Percentiles rank a stretch among this genome's conserved stretches.
Evolutionary conservation across 1,284 basidiomycete species (phyloP).

Genomic region (Leccinum solheimii): DNA sequence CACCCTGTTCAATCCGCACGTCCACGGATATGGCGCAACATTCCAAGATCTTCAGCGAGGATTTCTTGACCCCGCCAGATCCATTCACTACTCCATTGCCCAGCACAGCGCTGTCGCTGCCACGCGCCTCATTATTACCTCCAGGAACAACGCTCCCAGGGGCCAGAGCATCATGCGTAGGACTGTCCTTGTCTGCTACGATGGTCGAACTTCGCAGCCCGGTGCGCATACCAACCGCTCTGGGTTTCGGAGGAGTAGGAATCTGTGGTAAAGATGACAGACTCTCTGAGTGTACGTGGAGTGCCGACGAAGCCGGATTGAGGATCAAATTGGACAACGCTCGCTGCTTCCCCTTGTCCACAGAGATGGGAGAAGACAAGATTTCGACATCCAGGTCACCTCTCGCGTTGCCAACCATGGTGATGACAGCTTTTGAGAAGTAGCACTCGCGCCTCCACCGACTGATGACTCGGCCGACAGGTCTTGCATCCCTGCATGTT

Average conservation of each 20-base stretch:
- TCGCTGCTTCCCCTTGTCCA: conserved; percentile 28
- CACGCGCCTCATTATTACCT: conserved; percentile 3
- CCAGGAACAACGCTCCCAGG: conserved; percentile 19
- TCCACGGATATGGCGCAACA: conserved; percentile 88
- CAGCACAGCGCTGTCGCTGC: conserved; percentile 15
- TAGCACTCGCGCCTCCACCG: neutral
- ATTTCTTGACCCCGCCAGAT: conserved; percentile 21
- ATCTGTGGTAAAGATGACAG: conserved; percentile 46
- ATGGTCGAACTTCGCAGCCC: conserved; percentile 43
- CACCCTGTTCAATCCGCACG: conserved; percentile 55
- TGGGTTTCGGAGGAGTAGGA: conserved; percentile 39
- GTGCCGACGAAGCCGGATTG: conserved; percentile 56
- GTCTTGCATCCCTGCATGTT: conserved; percentile 7
- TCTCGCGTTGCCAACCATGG: neutral
- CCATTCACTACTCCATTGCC: conserved; percentile 20
- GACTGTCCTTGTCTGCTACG: conserved; percentile 31
- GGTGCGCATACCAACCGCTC: conserved; percentile 29
- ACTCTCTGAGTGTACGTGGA: conserved; percentile 50
- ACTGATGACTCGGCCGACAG: neutral
- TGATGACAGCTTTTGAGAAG: conserved; percentile 1
- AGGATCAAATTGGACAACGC: conserved; percentile 42
- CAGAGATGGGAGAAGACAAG: conserved; percentile 26
- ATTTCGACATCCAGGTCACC: conserved; percentile 12
- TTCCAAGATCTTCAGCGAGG: conserved; percentile 54
- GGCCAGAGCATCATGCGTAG: conserved; percentile 15